Evolutionary conservation across 2,329 filamentous ascomycete genomes (phyloP).

Genomic region (Colletotrichum simmondsii): DNA sequence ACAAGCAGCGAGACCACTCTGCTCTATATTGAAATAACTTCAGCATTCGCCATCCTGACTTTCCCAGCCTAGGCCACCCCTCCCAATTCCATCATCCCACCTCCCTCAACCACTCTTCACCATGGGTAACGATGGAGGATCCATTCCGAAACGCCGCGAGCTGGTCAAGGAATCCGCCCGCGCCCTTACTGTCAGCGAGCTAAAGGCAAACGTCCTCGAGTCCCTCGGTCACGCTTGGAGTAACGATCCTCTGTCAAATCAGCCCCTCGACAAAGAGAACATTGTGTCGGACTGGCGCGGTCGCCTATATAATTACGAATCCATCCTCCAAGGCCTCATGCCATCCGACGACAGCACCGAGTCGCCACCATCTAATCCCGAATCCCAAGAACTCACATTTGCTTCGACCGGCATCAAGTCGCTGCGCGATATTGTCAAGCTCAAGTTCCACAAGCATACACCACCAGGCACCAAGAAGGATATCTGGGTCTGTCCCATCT

Average conservation of each 20-base stretch:
- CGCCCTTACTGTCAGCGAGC: slow-evolving; percentile 81
- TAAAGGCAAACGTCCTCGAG: slow-evolving; percentile 90
- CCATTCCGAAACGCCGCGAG: slow-evolving; percentile 94
- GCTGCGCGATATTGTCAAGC: slow-evolving; percentile 86
- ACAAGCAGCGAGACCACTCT: background rate
- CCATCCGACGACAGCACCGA: slow-evolving; percentile 49
- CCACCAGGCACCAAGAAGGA: slow-evolving; percentile 58
- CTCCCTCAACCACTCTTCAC: slow-evolving; percentile 24
- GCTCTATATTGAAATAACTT: background rate
- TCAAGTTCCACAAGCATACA: slow-evolving; percentile 73
- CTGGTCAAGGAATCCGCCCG: slow-evolving; percentile 94
- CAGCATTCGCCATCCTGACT: background rate
- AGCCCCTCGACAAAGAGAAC: slow-evolving; percentile 73
- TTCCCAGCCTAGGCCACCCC: background rate
- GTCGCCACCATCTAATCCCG: slow-evolving; percentile 38
- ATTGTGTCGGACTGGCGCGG: slow-evolving; percentile 88
- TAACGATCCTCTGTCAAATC: slow-evolving; percentile 86
- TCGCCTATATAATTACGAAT: slow-evolving; percentile 94
- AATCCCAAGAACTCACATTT: slow-evolving; percentile 49
- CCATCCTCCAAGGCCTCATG: slow-evolving; percentile 74
- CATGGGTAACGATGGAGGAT: slow-evolving; percentile 99
- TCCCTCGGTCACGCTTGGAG: slow-evolving; percentile 88
- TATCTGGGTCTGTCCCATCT: slow-evolving; percentile 86
- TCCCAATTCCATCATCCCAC: background rate
- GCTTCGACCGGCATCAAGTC: slow-evolving; percentile 74